Evolutionary conservation across 371 early-diverging fungal species (phyloP), one percentile per base, ranked within the genome.

Genomic region (Mucor piriformis): DNA sequence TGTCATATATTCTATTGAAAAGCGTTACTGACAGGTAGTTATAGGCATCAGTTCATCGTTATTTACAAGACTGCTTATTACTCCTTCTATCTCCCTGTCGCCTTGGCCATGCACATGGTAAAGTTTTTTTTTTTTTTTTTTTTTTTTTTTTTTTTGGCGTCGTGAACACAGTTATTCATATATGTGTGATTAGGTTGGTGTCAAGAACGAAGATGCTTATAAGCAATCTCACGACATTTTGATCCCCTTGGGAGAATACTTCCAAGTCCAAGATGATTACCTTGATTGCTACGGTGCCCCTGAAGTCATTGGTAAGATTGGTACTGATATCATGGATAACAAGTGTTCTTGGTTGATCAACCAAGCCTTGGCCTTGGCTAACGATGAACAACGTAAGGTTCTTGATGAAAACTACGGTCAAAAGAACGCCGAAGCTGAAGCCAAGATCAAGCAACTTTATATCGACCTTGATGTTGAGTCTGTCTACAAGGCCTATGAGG

Each of bases 51-150:
- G 48, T 95, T 90, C 77, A 98, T 99, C 74, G 96, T 96, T 67
- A 85, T 88, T 59, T 95, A 91, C 87, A 99, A 99, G 85, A 99
- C 98, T 46, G 93, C 95, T n/a, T 96, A 90, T 82, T 99, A 99
- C 83, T 96, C 98, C 34, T 98, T 99, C 86, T 97, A 99, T 77
- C 85, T 99, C 48, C 98, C 99, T 24, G 95, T 98, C 21, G 97
- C 96, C 37, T 76, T 94, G 54, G 95, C 95, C 37, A 92, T 98
- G 88, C 82, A 84, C 54, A 88, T 95, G 88, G 90, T 86, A 75
- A 63, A 37, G n/a, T 53, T 29, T 48, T n/a, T 21, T 37, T 6
- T 6, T 38, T 11, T 10, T 59, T 6, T 23, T 49, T 6, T 50
- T 38, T 11, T 32, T 47, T 33, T 23, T 3, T 33, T 12, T 46